Evolutionary conservation across 495 filamentous ascomycete genomes (phyloP).

Genomic region (Astrothelium macrocarpum): DNA sequence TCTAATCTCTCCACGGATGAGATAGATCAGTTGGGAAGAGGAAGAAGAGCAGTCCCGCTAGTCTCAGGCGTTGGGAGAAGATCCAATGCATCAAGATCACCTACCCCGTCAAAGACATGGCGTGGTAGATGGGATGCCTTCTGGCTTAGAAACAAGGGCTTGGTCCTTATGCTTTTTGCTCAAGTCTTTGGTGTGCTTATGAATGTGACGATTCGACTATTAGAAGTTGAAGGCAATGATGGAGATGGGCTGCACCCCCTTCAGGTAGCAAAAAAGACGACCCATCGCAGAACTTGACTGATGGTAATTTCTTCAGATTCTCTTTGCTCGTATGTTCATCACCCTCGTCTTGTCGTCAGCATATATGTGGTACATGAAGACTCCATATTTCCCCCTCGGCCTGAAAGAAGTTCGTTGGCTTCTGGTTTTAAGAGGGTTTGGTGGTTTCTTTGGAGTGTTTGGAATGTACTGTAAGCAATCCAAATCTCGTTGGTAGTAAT

Average conservation of each 20-base stretch:
- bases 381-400: conserved; percentile 65
- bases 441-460: conserved; percentile 81
- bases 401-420: conserved; percentile 52
- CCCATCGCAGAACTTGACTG: neutral
- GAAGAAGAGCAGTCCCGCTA: conserved; percentile 14
- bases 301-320: conserved; percentile 39
- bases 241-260: conserved; percentile 70
- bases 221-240: conserved; percentile 59
- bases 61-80: neutral
- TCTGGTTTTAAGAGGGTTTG: conserved; percentile 57
- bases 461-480: conserved; percentile 54
- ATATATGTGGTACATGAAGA: conserved; percentile 66
- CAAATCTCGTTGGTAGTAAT: neutral
- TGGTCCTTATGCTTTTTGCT: conserved; percentile 61
- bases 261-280: conserved; percentile 42
- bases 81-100: conserved; percentile 19
- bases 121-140: conserved; percentile 18
- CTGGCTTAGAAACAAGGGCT: conserved; percentile 55
- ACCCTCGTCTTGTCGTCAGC: conserved; percentile 55
- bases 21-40: conserved; percentile 19
- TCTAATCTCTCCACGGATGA: conserved; percentile 32
- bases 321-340: conserved; percentile 76
- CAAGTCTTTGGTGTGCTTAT: conserved; percentile 84
- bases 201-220: conserved; percentile 71
- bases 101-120: conserved; percentile 19